Percentiles rank a stretch among this genome's conserved stretches.
These are phyloP conservation scores for Daldinia bambusicola DNA, from an alignment of 495 filamentous ascomycete genomes.

Conservation along the genomic window DNA sequence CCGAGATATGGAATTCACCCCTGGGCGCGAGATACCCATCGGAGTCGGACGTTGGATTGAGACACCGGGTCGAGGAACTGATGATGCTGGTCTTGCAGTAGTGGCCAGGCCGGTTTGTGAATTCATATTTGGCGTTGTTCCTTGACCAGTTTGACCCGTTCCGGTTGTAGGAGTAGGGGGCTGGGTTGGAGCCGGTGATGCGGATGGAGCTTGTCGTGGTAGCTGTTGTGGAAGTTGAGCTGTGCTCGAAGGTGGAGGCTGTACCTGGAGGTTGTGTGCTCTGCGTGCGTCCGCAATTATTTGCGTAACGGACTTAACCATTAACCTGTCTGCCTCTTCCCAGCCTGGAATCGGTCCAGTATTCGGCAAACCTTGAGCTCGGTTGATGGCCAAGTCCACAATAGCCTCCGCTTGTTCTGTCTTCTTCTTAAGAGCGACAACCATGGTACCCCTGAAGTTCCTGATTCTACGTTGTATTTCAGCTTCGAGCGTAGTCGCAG, in stretches of 20 bases:
- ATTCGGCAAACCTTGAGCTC: conserved; percentile 45
- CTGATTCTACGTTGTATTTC: conserved; percentile 48
- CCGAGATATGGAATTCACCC: conserved; percentile 39
- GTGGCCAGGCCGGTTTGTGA: conserved; percentile 7
- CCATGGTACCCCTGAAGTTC: conserved; percentile 45
- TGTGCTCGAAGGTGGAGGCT: conserved; percentile 16
- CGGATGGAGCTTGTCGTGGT: conserved; percentile 34
- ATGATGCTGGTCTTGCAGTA: conserved; percentile 25
- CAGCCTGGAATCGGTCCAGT: conserved; percentile 43
- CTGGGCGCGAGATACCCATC: conserved; percentile 44
- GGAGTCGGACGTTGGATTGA: conserved; percentile 48
- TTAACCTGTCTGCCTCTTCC: conserved; percentile 49
- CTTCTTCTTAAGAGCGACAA: conserved; percentile 45
- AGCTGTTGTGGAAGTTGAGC: conserved; percentile 28
- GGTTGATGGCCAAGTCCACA: conserved; percentile 47
- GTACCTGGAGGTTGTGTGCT: conserved; percentile 34
- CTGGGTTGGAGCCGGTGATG: conserved; percentile 38
- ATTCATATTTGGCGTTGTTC: conserved; percentile 5
- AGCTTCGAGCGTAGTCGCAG: conserved; percentile 36
- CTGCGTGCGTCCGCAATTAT: conserved; percentile 48
- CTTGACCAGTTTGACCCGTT: conserved; percentile 15
- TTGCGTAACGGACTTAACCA: conserved; percentile 48
- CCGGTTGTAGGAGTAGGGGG: conserved; percentile 22
- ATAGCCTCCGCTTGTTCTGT: conserved; percentile 47
- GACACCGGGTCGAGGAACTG: conserved; percentile 37